Evolutionary conservation across 192 early-diverging fungal species (phyloP).

Genomic region (Cladochytrium replicatum): DNA sequence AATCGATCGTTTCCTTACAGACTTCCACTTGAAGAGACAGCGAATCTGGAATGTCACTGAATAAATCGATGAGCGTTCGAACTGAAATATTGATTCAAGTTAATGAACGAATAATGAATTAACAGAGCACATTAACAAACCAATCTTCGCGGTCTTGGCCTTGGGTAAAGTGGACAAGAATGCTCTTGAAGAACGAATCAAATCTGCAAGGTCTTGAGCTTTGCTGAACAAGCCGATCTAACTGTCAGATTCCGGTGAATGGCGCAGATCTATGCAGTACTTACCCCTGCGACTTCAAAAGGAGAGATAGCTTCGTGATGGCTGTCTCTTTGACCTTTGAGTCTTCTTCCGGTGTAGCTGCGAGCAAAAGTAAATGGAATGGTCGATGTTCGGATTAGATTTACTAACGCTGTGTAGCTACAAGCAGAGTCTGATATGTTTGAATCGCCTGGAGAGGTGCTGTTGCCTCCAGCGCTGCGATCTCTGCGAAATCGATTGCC

Average conservation of each 20-base stretch:
- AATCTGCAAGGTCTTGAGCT: constrained; percentile 61
- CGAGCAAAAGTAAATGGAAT: too few species aligned
- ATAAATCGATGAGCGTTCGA: constrained; percentile 73
- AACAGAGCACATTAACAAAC: too few species aligned
- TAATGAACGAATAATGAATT: too few species aligned
- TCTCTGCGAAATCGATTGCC: too few species aligned
- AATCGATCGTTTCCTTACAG: constrained; percentile 90
- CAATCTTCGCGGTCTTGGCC: constrained; percentile 93
- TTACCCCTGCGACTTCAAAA: neutral
- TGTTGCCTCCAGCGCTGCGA: too few species aligned
- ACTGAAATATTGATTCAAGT: constrained; percentile 38
- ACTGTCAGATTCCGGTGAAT: too few species aligned
- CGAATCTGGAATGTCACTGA: constrained; percentile 77
- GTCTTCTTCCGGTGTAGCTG: constrained; percentile 26
- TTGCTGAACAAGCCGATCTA: constrained; percentile 46
- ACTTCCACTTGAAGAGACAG: constrained; percentile 83
- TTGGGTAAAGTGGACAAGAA: constrained; percentile 79
- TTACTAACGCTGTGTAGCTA: too few species aligned
- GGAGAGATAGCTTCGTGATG: constrained; percentile 47
- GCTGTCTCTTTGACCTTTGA: constrained; percentile 53
- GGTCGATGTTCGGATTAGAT: too few species aligned
- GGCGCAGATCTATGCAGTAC: too few species aligned
- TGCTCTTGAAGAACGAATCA: constrained; percentile 70
- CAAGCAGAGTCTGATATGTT: too few species aligned
- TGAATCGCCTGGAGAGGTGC: too few species aligned